Conservation (phyloP, 805 yeast genomes). For the Kurtzmaniella fragi region DNA sequence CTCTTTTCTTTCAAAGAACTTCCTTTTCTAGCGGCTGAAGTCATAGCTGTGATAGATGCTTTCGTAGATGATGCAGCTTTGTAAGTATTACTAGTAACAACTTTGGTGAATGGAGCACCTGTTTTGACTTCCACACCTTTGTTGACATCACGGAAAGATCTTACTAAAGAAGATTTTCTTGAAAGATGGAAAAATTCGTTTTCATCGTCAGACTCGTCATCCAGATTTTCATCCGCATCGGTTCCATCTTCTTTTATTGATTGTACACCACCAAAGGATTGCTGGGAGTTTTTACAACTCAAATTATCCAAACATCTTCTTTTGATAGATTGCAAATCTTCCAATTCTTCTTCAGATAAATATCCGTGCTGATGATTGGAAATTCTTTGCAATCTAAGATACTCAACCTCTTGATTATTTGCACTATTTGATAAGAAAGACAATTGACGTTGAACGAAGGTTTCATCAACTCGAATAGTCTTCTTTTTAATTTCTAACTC, state of each 20-base stretch:
- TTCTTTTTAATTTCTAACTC: slow-evolving; percentile 27
- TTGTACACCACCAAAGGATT: no score
- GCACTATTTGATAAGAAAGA: slow-evolving; percentile 41
- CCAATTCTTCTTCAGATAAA: slow-evolving; percentile 30
- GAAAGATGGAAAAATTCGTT: slow-evolving; percentile 35
- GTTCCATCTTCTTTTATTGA: neutral
- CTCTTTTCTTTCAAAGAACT: slow-evolving; percentile 20
- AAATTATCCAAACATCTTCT: slow-evolving; percentile 31
- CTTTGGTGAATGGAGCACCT: slow-evolving; percentile 37
- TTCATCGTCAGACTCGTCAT: slow-evolving; percentile 25
- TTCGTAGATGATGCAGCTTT: slow-evolving; percentile 51
- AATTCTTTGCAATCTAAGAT: slow-evolving; percentile 23
- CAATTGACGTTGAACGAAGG: slow-evolving; percentile 51
- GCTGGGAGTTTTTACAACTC: slow-evolving; percentile 11
- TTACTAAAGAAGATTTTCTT: slow-evolving; percentile 42
- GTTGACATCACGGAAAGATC: slow-evolving; percentile 39
- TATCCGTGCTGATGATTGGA: slow-evolving; percentile 34
- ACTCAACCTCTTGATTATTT: slow-evolving; percentile 22
- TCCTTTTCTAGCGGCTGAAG: slow-evolving; percentile 26
- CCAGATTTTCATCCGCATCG: slow-evolving; percentile 11
- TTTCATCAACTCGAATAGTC: slow-evolving; percentile 40
- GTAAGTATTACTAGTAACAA: slow-evolving; percentile 49
- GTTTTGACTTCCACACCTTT: slow-evolving; percentile 39
- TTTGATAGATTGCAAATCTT: slow-evolving; percentile 45
- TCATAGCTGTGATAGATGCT: slow-evolving; percentile 54